A percentile compares a stretch with the other conserved stretches of the same genome.
These are phyloP conservation scores for Amanita muscaria DNA, from an alignment of 768 basidiomycete genomes.

Conservation along the genomic window DNA sequence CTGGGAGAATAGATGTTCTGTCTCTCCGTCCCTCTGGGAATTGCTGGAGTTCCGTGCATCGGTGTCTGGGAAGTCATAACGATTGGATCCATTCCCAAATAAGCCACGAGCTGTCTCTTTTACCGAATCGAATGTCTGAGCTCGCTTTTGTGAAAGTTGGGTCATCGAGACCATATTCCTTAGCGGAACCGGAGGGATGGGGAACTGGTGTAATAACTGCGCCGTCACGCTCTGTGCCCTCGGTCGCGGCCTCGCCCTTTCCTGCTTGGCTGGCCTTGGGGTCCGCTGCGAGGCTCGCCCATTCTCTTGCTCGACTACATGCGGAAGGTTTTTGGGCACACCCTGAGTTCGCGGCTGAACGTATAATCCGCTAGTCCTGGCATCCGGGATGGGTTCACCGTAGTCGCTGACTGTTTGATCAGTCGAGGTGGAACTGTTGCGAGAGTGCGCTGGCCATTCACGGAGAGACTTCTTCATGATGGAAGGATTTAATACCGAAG, in stretches of 20 bases:
- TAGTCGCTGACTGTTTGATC: constrained; percentile 3
- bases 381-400: constrained; percentile 2
- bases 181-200: neutral
- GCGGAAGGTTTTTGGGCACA: neutral
- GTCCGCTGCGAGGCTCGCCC: neutral
- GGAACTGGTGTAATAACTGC: constrained; percentile 2
- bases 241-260: neutral
- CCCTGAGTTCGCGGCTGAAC: neutral
- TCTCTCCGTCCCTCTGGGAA: neutral
- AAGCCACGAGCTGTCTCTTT: neutral
- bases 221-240: constrained; percentile 4
- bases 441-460: neutral
- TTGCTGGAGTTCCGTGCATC: neutral
- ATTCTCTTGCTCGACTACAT: constrained; percentile 2
- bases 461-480: neutral
- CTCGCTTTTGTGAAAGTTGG: neutral
- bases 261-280: neutral
- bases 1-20: neutral
- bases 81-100: no score
- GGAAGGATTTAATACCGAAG: neutral
- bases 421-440: constrained; percentile 4
- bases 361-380: neutral
- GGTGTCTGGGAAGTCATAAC: no score
- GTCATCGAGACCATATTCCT: neutral
- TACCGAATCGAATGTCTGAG: neutral